Conservation (phyloP, 805 yeast genomes). For the Cyberlindnera saturnus region DNA sequence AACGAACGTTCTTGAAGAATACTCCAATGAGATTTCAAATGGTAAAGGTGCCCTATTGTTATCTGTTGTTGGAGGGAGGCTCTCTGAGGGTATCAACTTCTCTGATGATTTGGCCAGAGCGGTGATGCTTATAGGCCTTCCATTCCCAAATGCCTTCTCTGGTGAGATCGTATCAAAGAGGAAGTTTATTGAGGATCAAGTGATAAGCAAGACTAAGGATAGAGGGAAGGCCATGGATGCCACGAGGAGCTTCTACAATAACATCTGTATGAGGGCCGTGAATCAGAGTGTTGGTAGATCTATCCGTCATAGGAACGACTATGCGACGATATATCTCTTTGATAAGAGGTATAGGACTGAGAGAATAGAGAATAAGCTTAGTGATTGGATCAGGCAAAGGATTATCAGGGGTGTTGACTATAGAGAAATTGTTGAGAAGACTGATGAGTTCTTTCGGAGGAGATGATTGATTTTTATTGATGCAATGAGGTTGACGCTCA, state of each 20-base stretch:
- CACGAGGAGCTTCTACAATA: slow-evolving; percentile 62
- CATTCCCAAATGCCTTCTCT: slow-evolving; percentile 79
- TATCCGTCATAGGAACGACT: slow-evolving; percentile 77
- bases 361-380: slow-evolving; percentile 51
- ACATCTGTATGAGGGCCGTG: slow-evolving; percentile 83
- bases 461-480: not conserved
- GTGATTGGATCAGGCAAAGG: slow-evolving; percentile 66
- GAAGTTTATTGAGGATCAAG: slow-evolving; percentile 50
- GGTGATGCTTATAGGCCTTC: slow-evolving; percentile 81
- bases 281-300: slow-evolving; percentile 93
- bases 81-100: slow-evolving; percentile 92
- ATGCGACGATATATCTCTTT: slow-evolving; percentile 64
- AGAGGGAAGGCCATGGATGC: slow-evolving; percentile 38
- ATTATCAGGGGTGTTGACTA: slow-evolving; percentile 19
- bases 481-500: too few species aligned
- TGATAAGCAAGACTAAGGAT: slow-evolving; percentile 43
- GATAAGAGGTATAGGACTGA: slow-evolving; percentile 53
- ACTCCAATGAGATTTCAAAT: slow-evolving; percentile 35
- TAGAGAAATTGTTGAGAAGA: slow-evolving; percentile 15
- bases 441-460: slow-evolving; percentile 16
- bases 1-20: slow-evolving; percentile 43
- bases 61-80: slow-evolving; percentile 87
- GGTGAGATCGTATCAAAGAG: slow-evolving; percentile 76
- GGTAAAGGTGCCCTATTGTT: slow-evolving; percentile 59
- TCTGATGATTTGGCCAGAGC: slow-evolving; percentile 84